Percentiles rank a stretch among this genome's conserved stretches.
Evolutionary conservation across 1,139 yeast genomes (phyloP).

Genomic region (Pneumocystis canis): DNA sequence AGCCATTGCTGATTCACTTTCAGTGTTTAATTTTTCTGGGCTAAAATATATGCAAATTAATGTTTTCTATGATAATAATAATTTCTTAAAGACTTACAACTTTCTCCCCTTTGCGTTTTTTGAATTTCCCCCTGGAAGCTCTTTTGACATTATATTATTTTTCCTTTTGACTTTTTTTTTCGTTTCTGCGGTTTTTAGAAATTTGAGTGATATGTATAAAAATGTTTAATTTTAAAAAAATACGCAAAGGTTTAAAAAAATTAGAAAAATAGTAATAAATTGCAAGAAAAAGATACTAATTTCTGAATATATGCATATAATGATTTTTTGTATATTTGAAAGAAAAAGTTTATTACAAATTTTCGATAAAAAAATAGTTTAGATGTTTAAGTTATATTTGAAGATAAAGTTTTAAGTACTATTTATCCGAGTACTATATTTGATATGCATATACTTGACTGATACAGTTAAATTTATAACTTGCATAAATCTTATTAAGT

Average conservation of each 20-base stretch:
- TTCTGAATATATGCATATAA: neutral
- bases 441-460: too few relatives aligned
- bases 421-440: too few relatives aligned
- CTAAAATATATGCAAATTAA: neutral
- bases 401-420: too few relatives aligned
- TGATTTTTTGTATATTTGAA: too few relatives aligned
- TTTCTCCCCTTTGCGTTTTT: neutral
- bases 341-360: neutral
- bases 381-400: too few relatives aligned
- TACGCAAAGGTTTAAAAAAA: neutral
- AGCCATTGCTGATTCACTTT: constrained; percentile 53
- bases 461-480: too few relatives aligned
- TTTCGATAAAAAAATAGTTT: too few relatives aligned
- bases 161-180: neutral
- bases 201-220: neutral
- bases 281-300: neutral
- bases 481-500: too few relatives aligned
- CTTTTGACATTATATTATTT: neutral
- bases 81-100: neutral
- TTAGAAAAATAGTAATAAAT: neutral
- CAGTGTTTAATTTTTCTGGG: neutral
- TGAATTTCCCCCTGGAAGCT: neutral
- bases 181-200: neutral
- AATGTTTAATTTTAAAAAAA: neutral
- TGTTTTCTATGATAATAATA: neutral